Conservation (phyloP, 768 basidiomycete genomes). For the Leucocoprinus birnbaumii region DNA sequence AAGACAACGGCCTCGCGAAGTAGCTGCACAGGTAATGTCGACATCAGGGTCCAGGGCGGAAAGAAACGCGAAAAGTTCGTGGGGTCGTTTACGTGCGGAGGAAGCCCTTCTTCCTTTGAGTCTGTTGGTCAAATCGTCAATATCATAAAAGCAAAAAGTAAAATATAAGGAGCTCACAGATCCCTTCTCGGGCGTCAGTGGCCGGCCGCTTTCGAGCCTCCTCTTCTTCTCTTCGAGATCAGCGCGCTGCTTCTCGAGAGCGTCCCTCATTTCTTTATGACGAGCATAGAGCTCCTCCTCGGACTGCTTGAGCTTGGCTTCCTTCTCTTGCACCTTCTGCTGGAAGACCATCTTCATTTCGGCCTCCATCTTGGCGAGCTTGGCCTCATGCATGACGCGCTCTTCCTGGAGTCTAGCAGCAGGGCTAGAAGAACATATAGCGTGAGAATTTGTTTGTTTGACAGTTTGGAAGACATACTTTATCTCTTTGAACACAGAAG, state of each 20-base stretch:
- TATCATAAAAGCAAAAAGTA: conserved; percentile 15
- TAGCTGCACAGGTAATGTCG: conserved; percentile 25
- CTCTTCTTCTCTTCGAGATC: conserved; percentile 99
- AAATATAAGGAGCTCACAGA: conserved; percentile 51
- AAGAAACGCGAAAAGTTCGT: conserved; percentile 22
- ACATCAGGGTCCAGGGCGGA: conserved; percentile 22
- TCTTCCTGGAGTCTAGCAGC: conserved; percentile 96
- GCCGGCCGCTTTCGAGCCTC: conserved; percentile 90
- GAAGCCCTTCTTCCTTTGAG: conserved; percentile 74
- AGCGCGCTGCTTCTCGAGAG: conserved; percentile 90
- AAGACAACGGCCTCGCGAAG: conserved; percentile 25
- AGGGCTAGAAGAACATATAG: conserved; percentile 56
- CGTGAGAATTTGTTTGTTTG: conserved; percentile 9
- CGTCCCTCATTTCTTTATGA: conserved; percentile 99
- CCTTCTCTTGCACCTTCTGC: conserved; percentile 99
- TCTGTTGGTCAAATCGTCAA: conserved; percentile 29
- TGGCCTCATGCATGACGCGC: conserved; percentile 92
- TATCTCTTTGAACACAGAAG: conserved; percentile 98
- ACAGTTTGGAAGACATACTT: conserved; percentile 60
- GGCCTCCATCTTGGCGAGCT: conserved; percentile 98
- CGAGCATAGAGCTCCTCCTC: conserved; percentile 99
- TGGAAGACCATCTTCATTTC: conserved; percentile 99
- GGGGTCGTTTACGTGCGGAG: conserved; percentile 53
- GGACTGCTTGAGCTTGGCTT: conserved; percentile 96
- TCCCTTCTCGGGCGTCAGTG: conserved; percentile 92